Evolutionary conservation across 352 stramenopile species (phyloP).

Genomic region (Globisporangium parvum): DNA sequence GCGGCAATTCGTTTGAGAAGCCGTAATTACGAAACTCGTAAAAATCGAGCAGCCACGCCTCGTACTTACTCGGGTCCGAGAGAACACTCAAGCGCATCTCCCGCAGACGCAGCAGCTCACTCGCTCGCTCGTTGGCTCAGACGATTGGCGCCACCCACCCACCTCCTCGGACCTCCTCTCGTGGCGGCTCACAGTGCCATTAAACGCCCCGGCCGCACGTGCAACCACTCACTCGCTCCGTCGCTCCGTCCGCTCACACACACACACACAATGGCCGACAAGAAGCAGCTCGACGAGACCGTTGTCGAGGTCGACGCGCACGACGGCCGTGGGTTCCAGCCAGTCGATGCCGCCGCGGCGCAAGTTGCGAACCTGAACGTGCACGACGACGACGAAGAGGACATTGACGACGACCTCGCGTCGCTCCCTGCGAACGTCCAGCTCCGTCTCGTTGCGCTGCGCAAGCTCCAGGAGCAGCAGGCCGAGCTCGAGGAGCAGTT

Average conservation of each 20-base stretch:
- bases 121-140: not conserved
- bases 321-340: conserved; percentile 60
- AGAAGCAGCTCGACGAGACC: conserved; percentile 35
- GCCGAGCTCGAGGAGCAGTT: conserved; percentile 75
- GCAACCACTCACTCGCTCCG: not conserved
- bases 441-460: conserved; percentile 59
- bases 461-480: conserved; percentile 75
- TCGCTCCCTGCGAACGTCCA: conserved; percentile 67
- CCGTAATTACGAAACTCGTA: too few relatives aligned
- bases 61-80: too few relatives aligned
- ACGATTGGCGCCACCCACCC: not conserved
- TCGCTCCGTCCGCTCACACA: too few relatives aligned
- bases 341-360: conserved; percentile 32
- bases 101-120: too few relatives aligned
- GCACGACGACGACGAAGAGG: conserved; percentile 19
- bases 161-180: not conserved
- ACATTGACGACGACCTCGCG: conserved; percentile 52
- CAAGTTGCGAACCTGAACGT: conserved; percentile 31
- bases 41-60: too few relatives aligned
- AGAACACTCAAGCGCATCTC: too few relatives aligned
- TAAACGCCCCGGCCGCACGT: conserved; percentile 1
- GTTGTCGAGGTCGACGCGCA: conserved; percentile 58
- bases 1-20: too few relatives aligned
- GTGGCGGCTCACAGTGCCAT: conserved; percentile 10
- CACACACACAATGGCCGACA: conserved; percentile 29